A percentile compares a stretch with the other conserved stretches of the same genome.
Evolutionary conservation across 495 filamentous ascomycete species (phyloP).

Genomic region (Aspergillus coremiiformis): DNA sequence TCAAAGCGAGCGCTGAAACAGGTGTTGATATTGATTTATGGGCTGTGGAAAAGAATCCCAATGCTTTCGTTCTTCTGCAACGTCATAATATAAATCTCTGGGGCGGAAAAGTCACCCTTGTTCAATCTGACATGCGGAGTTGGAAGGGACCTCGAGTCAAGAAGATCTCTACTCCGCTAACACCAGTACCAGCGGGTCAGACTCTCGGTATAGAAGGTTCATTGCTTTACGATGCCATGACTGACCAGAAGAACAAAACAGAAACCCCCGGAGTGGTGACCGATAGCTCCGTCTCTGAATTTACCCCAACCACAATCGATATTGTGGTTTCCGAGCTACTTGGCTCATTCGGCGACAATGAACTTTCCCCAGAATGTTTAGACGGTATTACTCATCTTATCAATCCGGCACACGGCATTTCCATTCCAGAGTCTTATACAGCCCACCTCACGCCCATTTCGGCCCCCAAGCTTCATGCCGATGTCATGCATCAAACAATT

Average conservation of each 20-base stretch:
- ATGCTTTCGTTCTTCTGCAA: slow-evolving; percentile 87
- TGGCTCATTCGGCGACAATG: slow-evolving; percentile 87
- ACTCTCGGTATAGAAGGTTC: slow-evolving; percentile 28
- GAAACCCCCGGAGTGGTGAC: background rate
- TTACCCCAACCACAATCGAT: slow-evolving; percentile 61
- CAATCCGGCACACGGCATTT: slow-evolving; percentile 71
- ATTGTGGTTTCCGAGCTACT: slow-evolving; percentile 91
- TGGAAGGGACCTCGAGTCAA: slow-evolving; percentile 65
- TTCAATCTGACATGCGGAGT: slow-evolving; percentile 93
- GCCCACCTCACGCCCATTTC: slow-evolving; percentile 86
- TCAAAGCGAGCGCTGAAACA: slow-evolving; percentile 68
- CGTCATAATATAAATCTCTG: slow-evolving; percentile 73
- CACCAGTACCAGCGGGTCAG: slow-evolving; percentile 22
- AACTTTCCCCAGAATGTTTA: slow-evolving; percentile 82
- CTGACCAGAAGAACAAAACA: background rate
- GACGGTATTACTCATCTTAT: slow-evolving; percentile 86
- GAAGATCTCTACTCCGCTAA: slow-evolving; percentile 5
- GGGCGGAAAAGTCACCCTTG: slow-evolving; percentile 67
- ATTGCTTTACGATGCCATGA: slow-evolving; percentile 15
- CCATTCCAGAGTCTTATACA: slow-evolving; percentile 86
- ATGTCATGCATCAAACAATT: slow-evolving; percentile 55
- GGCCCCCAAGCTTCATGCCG: slow-evolving; percentile 77
- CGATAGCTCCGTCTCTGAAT: background rate
- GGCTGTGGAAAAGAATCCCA: slow-evolving; percentile 97
- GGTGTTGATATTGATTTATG: slow-evolving; percentile 74